phyloP scores from a whole-genome alignment of 1,284 basidiomycete species.

The Boletellus deceptivus region DNA sequence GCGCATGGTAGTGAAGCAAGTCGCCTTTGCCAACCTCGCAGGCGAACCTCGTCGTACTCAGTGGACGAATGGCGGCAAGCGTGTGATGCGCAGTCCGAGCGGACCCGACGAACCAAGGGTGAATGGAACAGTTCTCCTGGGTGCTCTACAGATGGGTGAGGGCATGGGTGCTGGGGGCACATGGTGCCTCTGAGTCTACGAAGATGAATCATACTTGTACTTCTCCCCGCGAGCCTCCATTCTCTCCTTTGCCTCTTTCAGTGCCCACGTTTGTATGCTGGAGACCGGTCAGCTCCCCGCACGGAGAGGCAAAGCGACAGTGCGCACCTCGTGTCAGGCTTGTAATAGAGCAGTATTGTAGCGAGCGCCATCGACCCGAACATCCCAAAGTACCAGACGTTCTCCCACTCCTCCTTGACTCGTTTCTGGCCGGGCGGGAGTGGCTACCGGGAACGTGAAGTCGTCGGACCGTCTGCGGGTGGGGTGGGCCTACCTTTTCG shows the following conservation, averaged over 20 bases:
- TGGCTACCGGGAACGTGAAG: slow-evolving; percentile 47
- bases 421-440: slow-evolving; percentile 79
- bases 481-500: slow-evolving; percentile 65
- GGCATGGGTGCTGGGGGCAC: background rate
- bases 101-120: too few relatives aligned
- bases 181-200: slow-evolving; percentile 19
- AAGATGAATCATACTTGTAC: slow-evolving; percentile 68
- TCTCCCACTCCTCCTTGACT: slow-evolving; percentile 86
- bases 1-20: too few relatives aligned
- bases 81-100: too few relatives aligned
- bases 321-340: slow-evolving; percentile 91
- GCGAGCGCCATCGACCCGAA: slow-evolving; percentile 85
- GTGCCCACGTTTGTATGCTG: slow-evolving; percentile 88
- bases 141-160: slow-evolving; percentile 4
- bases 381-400: slow-evolving; percentile 87
- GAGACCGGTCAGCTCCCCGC: background rate
- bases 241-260: slow-evolving; percentile 82
- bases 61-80: too few relatives aligned
- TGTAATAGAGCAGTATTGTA: slow-evolving; percentile 82
- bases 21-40: too few relatives aligned
- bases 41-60: too few relatives aligned
- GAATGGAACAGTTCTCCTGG: background rate
- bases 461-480: slow-evolving; percentile 1
- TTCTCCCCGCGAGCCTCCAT: slow-evolving; percentile 89
- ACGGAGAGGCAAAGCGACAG: background rate